Base-by-base conservation (phyloP, 2,329 filamentous ascomycete species). In the Penicillium sp. region DNA sequence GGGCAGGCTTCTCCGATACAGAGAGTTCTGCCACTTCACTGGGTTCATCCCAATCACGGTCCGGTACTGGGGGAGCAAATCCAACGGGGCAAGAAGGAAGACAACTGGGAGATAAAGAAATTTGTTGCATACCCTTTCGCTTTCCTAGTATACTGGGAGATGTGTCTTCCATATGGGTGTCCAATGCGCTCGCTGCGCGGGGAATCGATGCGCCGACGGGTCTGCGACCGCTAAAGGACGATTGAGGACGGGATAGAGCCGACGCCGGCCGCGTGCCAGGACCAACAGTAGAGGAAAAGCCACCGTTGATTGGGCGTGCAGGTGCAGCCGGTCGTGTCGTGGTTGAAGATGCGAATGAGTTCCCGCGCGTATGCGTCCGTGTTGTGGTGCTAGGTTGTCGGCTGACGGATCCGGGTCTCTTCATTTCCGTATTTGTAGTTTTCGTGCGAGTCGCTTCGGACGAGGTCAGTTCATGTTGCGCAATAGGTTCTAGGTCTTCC, bases 241-340 rank as follows among this genome's bases (percentile, higher is more conserved):
- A 76, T 53, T 80, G 75, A 3, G 80, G 75, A 46, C 80, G 78
- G 27, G 65, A 75, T 52, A 64, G 58, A 30, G 63, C 69, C 51
- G 72, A 66, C 5, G 72, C 68, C 12, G 79, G 73, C 55, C 81
- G 77, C 14, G 67, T 58, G 12, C 74, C 76, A 11, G 77, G 75
- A 1, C 83, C 81, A 25, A 82, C 66, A 59, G 80, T 85, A 53
- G 76, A 80, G 12, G 79, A 75, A 54, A 83, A 82, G 53, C 73
- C 75, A 54, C 71, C 76, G 45, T 72, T 71, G 41, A 72, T 68
- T 49, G 72, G 66, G 56, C 75, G 74, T 29, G 72, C 68, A 25
- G 76, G 73, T 6, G 74, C 70, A 5, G 72, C 64, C 9, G 64
- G 64, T 45, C 70, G 64, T 10, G 69, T 68, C 28, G 67, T 60